Evolutionary conservation across 257 asterid genomes (phyloP).

Genomic region (Scutellaria minor): DNA sequence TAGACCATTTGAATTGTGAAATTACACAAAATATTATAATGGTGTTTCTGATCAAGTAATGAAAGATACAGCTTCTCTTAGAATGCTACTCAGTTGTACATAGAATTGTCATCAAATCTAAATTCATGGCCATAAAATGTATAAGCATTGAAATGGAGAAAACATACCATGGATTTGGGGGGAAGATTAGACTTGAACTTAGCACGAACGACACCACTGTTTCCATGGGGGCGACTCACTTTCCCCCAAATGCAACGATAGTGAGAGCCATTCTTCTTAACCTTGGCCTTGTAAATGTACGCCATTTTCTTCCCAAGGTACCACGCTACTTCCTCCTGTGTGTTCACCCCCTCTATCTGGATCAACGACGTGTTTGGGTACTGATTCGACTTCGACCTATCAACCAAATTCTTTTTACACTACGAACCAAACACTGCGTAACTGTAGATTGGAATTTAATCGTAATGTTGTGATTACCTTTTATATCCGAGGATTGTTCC

Average conservation of each 20-base stretch:
- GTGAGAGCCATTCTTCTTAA: conserved; percentile 77
- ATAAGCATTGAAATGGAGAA: neutral
- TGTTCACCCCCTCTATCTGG: conserved; percentile 92
- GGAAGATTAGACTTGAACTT: conserved; percentile 80
- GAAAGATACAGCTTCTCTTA: no score
- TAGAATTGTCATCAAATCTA: neutral
- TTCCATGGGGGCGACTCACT: conserved; percentile 83
- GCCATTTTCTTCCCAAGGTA: conserved; percentile 85
- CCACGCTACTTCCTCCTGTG: conserved; percentile 88
- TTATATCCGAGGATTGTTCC: conserved; percentile 49
- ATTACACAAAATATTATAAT: neutral
- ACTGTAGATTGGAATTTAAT: neutral
- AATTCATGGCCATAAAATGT: neutral
- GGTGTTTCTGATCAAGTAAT: neutral
- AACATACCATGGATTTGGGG: conserved; percentile 69
- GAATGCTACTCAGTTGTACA: neutral
- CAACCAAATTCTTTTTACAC: conserved; percentile 4
- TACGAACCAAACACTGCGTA: neutral
- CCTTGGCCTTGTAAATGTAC: conserved; percentile 90
- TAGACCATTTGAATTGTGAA: neutral
- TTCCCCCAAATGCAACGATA: conserved; percentile 97
- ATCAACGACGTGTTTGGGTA: conserved; percentile 89
- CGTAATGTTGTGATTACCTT: conserved; percentile 22
- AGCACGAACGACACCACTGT: conserved; percentile 91
- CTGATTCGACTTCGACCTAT: conserved; percentile 92